phyloP scores from a whole-genome alignment of 2,329 filamentous ascomycete species.

The Capronia americana region DNA sequence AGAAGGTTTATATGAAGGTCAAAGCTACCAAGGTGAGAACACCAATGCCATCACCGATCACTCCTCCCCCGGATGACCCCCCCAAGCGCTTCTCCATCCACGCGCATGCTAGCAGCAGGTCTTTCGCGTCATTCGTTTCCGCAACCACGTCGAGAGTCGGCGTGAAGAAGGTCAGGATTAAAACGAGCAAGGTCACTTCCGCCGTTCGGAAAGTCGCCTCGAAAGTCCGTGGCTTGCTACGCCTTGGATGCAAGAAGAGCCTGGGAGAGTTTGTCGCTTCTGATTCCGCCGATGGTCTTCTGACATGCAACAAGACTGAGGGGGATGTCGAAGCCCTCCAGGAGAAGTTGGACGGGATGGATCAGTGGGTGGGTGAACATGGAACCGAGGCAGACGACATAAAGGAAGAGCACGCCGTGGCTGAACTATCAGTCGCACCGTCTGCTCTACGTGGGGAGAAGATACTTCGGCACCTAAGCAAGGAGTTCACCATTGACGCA shows the following conservation, averaged over 20 bases:
- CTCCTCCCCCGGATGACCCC: not conserved
- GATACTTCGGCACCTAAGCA: not conserved
- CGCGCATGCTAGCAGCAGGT: not conserved
- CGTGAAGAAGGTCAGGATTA: not conserved
- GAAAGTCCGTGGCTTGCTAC: not conserved
- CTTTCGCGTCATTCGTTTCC: slow-evolving; percentile 2
- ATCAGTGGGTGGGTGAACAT: not conserved
- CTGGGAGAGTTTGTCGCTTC: not conserved
- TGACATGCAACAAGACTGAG: not conserved
- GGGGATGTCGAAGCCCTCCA: not conserved
- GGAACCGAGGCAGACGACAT: not conserved
- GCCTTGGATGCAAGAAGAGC: not conserved
- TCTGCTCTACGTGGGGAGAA: not conserved
- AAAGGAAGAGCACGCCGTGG: not conserved
- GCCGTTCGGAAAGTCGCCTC: not conserved
- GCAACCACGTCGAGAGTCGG: not conserved
- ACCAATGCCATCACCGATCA: not conserved
- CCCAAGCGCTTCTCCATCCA: not conserved
- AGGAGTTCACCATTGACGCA: slow-evolving; percentile 5
- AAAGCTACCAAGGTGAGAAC: not conserved
- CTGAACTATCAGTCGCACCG: not conserved
- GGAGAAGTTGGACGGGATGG: not conserved
- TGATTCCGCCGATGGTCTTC: not conserved
- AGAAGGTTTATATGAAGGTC: not conserved
- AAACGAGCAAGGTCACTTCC: not conserved